These are phyloP conservation scores for Akanthomyces muscarius DNA, from an alignment of 2,329 filamentous ascomycete genomes.

Conservation along the genomic window DNA sequence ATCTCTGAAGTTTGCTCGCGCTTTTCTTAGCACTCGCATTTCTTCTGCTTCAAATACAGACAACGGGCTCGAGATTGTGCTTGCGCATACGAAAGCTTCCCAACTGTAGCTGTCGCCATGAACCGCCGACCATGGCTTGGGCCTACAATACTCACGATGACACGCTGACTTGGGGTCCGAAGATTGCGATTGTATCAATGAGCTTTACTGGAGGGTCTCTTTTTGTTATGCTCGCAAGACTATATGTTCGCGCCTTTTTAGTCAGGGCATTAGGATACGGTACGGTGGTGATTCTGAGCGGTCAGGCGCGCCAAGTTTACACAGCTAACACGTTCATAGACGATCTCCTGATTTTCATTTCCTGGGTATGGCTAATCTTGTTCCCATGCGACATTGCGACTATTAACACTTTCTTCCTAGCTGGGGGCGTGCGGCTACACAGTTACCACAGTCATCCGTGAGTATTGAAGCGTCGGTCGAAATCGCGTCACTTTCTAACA, in stretches of 20 bases:
- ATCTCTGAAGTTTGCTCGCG: not conserved
- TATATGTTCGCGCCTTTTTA: conserved; percentile 32
- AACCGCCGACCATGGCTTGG: conserved; percentile 30
- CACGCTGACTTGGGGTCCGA: conserved; percentile 32
- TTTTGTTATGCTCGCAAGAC: conserved; percentile 28
- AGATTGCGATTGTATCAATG: conserved; percentile 28
- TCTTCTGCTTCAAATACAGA: not conserved
- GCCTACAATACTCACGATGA: conserved; percentile 32
- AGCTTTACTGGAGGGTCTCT: conserved; percentile 30
- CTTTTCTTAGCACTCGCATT: not conserved
- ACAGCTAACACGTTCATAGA: not conserved
- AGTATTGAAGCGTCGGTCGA: conserved; percentile 16
- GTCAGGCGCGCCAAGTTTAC: too few species aligned
- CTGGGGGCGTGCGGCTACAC: conserved; percentile 33
- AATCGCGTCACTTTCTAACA: not conserved
- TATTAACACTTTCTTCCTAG: conserved; percentile 19
- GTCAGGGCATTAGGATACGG: conserved; percentile 32
- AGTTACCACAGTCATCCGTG: conserved; percentile 34
- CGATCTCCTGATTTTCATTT: not conserved
- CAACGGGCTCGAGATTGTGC: not conserved
- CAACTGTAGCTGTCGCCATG: not conserved
- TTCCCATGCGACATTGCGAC: too few species aligned
- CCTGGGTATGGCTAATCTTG: not conserved
- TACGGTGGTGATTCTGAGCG: conserved; percentile 13
- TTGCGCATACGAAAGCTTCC: not conserved